These are phyloP conservation scores for Tuctoria greenei DNA, from an alignment of 176 grass and related monocot genomes.

Conservation along the genomic window DNA sequence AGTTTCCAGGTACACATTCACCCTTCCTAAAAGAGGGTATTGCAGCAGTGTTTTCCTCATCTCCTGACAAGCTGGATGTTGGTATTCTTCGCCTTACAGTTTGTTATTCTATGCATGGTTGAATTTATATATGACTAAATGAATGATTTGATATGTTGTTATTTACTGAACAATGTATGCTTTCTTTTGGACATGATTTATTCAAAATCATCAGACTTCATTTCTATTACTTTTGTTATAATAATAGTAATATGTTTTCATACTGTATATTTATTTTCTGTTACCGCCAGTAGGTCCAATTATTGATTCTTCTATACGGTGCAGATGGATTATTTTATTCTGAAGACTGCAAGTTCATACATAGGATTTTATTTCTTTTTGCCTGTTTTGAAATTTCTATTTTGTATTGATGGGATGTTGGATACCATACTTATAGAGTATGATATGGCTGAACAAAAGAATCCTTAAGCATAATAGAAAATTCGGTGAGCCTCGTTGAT, in stretches of 20 bases:
- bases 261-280: neutral
- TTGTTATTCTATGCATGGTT: neutral
- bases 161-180: neutral
- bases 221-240: neutral
- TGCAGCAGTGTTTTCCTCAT: neutral
- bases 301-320: neutral
- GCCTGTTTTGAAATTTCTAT: too few relatives aligned
- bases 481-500: neutral
- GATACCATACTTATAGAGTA: neutral
- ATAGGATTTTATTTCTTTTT: neutral
- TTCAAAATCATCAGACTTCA: neutral
- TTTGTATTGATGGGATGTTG: neutral
- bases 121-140: neutral
- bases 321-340: neutral
- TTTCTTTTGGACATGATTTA: neutral
- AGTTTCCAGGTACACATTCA: conserved; percentile 78
- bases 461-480: neutral
- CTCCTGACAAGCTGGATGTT: neutral
- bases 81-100: neutral
- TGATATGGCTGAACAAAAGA: neutral
- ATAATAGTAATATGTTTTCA: too few relatives aligned
- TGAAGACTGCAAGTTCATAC: neutral
- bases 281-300: neutral
- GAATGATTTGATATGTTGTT: neutral
- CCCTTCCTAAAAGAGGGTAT: neutral